A percentile compares a stretch with the other conserved stretches of the same genome.
phyloP scores from a whole-genome alignment of 2,329 filamentous ascomycete species.

The Cryphonectria parasitica region DNA sequence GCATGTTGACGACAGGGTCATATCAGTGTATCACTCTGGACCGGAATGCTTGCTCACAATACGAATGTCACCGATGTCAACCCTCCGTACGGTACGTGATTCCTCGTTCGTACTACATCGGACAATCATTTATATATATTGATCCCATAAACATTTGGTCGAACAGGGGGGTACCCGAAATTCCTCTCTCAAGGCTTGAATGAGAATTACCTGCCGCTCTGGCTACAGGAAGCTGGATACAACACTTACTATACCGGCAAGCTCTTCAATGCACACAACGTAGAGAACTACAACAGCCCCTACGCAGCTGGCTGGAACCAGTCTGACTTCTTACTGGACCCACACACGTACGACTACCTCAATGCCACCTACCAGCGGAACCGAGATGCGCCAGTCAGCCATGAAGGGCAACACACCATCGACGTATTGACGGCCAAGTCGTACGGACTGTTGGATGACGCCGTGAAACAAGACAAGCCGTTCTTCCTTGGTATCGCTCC shows the following conservation, averaged over 20 bases:
- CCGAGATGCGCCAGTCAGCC: constrained; percentile 45
- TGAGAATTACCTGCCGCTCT: constrained; percentile 69
- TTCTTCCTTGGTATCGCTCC: constrained; percentile 70
- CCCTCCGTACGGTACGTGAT: constrained; percentile 58
- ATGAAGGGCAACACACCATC: constrained; percentile 36
- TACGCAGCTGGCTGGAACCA: constrained; percentile 12
- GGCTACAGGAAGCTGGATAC: constrained; percentile 70
- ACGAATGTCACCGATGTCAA: constrained; percentile 66
- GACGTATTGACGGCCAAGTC: constrained; percentile 35
- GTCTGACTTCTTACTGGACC: constrained; percentile 54
- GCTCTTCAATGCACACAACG: constrained; percentile 67
- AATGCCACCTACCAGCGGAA: constrained; percentile 53
- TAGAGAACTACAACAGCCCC: constrained; percentile 60
- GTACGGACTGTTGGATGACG: constrained; percentile 6
- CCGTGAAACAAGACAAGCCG: constrained; percentile 41
- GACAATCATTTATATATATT: not conserved
- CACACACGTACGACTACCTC: constrained; percentile 65
- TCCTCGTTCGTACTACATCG: not conserved
- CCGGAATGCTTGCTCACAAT: constrained; percentile 64
- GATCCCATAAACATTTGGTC: not conserved
- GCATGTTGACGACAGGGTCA: not conserved
- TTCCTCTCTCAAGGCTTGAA: constrained; percentile 68
- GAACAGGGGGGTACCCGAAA: constrained; percentile 63
- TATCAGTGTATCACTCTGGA: constrained; percentile 58
- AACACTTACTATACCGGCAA: constrained; percentile 75